Base-by-base conservation (phyloP, 805 yeast genomes). In the Ogataea philodendri region DNA sequence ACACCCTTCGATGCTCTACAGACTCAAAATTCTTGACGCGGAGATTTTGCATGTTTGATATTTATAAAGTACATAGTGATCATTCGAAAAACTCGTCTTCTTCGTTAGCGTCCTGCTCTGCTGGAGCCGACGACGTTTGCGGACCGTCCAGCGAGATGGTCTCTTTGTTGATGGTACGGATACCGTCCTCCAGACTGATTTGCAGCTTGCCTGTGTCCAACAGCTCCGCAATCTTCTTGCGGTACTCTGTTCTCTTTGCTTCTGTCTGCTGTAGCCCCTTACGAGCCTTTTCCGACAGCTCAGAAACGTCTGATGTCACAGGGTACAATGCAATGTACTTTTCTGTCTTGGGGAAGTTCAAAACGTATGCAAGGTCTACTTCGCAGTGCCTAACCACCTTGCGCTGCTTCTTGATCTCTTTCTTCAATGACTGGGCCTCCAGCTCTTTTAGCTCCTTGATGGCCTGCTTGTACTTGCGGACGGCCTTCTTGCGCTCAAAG, bases 401-500 rank as follows among this genome's bases (percentile, higher is more conserved):
- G 47, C 73, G 69, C 9, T 70, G 52, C 31, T 62, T 60, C 39
- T 62, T 61, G 14, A 60, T 36, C 9, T 53, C 54, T 20, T 60
- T 59, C 31, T 52, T 55, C 15, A 52, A 23, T 10, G 42, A 49
- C 25, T 56, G 26, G 20, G 54, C 33, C 30, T 60, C 60, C 15
- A 62, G 63, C 18, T 63, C 69, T 5, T 62, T 64, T 20, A 65
- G 45, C 9, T 58, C 54, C 28, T 65, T 68, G 30, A 50, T 54
- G 2, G 76, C 74, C 37, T 66, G 71, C 45, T 81, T 83, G 53
- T 84, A 76, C 39, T 67, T 74, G 54, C 95, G 73, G 16, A 76
- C 48, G 1, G 96, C 93, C 69, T 88, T 89, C 64, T 87, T 86
- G 54, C 73, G 77, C 60, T 89, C 97, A 44, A 93, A 86, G 56